Percentiles rank a stretch among this genome's conserved stretches.
Conservation (phyloP, 352 stramenopile species). For the Elongisporangium undulatum region DNA sequence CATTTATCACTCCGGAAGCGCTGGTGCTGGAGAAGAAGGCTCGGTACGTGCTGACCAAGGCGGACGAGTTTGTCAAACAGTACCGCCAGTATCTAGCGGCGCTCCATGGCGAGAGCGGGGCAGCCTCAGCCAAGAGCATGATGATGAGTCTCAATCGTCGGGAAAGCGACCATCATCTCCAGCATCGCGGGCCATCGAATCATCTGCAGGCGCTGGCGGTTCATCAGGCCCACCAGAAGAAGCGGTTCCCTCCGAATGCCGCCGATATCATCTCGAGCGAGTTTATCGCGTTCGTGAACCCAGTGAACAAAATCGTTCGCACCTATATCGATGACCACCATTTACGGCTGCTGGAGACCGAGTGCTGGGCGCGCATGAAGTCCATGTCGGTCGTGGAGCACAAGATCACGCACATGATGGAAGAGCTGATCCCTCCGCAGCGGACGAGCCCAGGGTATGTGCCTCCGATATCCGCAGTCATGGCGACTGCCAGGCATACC, state of each 20-base stretch:
- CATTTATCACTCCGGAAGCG: conserved; percentile 29
- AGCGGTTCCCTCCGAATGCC: conserved; percentile 16
- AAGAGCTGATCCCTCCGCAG: conserved; percentile 21
- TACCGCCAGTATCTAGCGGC: conserved; percentile 12
- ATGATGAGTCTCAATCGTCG: neutral
- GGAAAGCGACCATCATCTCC: neutral
- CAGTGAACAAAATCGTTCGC: conserved; percentile 46
- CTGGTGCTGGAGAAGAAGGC: conserved; percentile 62
- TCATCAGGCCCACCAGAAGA: conserved; percentile 5
- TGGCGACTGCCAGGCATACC: too few species aligned
- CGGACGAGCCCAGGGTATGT: neutral
- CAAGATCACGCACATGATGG: conserved; percentile 22
- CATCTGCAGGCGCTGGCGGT: neutral
- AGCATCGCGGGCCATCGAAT: neutral
- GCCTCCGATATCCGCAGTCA: neutral
- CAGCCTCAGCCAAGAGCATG: neutral
- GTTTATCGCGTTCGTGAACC: conserved; percentile 54
- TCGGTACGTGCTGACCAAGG: conserved; percentile 46
- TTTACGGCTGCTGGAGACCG: conserved; percentile 32
- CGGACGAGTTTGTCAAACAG: conserved; percentile 30
- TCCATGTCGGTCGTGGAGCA: conserved; percentile 30
- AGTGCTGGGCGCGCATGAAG: conserved; percentile 50
- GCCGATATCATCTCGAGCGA: conserved; percentile 25
- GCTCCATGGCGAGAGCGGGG: neutral
- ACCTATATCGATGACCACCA: conserved; percentile 32